These are phyloP conservation scores for Picea glauca DNA, from an alignment of 75 land plant genomes.

Conservation along the genomic window DNA sequence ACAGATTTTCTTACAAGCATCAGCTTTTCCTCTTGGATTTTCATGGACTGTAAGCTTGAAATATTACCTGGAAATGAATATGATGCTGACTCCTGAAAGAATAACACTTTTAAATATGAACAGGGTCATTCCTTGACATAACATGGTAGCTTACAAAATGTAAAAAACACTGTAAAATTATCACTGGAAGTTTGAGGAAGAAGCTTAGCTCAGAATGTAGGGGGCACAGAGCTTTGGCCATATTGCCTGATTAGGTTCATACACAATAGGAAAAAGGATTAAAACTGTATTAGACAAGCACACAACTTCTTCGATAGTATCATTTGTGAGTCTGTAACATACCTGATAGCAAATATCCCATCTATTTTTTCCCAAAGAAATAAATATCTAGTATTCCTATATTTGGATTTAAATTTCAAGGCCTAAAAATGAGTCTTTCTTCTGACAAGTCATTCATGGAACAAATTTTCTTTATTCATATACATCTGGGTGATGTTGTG, in stretches of 20 bases:
- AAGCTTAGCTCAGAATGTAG: neutral
- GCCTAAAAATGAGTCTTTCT: neutral
- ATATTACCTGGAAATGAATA: neutral
- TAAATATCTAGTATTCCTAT: neutral
- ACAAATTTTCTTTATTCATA: neutral
- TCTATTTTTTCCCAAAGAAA: neutral
- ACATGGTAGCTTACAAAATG: neutral
- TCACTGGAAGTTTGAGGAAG: slow-evolving; percentile 1
- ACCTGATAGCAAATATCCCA: neutral
- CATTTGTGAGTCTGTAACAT: neutral
- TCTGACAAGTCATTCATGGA: neutral
- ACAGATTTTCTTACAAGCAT: neutral
- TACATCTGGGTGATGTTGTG: neutral
- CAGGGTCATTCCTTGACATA: neutral
- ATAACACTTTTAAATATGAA: neutral
- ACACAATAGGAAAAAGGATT: neutral
- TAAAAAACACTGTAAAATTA: neutral
- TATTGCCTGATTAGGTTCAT: neutral
- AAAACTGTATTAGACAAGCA: neutral
- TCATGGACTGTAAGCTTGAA: neutral
- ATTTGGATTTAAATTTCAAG: neutral
- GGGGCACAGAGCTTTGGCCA: neutral
- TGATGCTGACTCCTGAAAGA: neutral
- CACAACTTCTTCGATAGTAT: neutral
- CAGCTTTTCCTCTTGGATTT: neutral